These are phyloP conservation scores for Knoxia roxburghii DNA, from an alignment of 257 asterid species.

Conservation along the genomic window DNA sequence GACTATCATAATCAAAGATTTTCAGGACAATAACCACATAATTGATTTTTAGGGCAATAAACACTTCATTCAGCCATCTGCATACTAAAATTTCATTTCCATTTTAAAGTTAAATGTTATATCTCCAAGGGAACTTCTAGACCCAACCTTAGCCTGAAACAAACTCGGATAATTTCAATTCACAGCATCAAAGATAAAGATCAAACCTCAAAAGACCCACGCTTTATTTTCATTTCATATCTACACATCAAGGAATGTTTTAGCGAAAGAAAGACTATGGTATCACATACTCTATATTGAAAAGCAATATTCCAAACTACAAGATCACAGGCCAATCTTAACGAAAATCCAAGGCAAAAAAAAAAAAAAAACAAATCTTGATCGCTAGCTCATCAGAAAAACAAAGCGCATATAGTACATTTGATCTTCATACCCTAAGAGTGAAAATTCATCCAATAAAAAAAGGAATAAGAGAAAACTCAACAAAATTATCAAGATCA, in stretches of 20 bases:
- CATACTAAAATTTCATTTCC: too few relatives aligned
- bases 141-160: not conserved
- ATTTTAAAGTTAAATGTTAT: not conserved
- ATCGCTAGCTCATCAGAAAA: not conserved
- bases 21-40: not conserved
- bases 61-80: not conserved
- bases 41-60: not conserved
- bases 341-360: not conserved
- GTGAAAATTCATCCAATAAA: conserved; percentile 4
- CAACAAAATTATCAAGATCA: not conserved
- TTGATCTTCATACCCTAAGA: not conserved
- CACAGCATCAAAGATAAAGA: not conserved
- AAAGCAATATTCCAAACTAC: not conserved
- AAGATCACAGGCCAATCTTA: conserved; percentile 1
- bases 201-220: too few relatives aligned
- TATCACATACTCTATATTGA: not conserved
- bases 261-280: not conserved
- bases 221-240: not conserved
- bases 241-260: not conserved
- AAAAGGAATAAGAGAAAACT: not conserved
- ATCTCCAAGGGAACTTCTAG: not conserved
- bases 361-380: not conserved
- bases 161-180: not conserved
- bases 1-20: not conserved
- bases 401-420: not conserved